These are phyloP conservation scores for Linanthus parryae DNA, from an alignment of 148 eudicot species.

Conservation along the genomic window DNA sequence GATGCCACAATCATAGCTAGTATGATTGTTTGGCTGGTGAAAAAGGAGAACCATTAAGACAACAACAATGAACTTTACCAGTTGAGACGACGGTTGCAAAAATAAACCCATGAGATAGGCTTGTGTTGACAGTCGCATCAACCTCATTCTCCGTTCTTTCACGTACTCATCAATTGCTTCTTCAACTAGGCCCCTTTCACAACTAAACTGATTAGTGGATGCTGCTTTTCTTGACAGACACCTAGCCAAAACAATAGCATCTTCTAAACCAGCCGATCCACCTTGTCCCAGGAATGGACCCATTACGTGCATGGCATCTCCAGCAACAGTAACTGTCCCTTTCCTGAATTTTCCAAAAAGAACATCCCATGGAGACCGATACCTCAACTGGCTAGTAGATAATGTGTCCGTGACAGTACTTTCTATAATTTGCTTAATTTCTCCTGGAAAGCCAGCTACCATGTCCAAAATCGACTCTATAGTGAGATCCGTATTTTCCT, in stretches of 20 bases:
- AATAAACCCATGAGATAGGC: constrained; percentile 33
- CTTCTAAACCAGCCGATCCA: constrained; percentile 64
- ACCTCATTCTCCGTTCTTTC: constrained; percentile 37
- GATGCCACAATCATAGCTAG: constrained; percentile 35
- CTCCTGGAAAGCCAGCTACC: constrained; percentile 21
- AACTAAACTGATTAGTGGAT: no score
- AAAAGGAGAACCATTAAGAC: constrained; percentile 27
- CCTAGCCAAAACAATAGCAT: constrained; percentile 55
- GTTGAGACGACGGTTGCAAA: constrained; percentile 17
- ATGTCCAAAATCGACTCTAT: no score
- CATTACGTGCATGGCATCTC: constrained; percentile 73
- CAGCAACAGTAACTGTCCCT: constrained; percentile 45
- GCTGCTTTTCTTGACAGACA: constrained; percentile 19
- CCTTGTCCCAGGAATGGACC: constrained; percentile 74
- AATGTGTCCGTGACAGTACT: constrained; percentile 27
- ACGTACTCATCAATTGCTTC: constrained; percentile 44
- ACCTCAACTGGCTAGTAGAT: constrained; percentile 35
- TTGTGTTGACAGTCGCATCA: constrained; percentile 26
- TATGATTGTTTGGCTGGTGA: constrained; percentile 17
- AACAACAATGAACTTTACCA: constrained; percentile 23
- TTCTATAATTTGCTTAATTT: constrained; percentile 25
- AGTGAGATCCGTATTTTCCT: no score
- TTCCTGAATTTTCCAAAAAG: constrained; percentile 27
- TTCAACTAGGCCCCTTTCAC: no score
- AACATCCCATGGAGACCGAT: constrained; percentile 52